Percentiles rank a stretch among this genome's conserved stretches.
Evolutionary conservation across 2,329 filamentous ascomycete genomes (phyloP).

Genomic region (Penicillium sp.): DNA sequence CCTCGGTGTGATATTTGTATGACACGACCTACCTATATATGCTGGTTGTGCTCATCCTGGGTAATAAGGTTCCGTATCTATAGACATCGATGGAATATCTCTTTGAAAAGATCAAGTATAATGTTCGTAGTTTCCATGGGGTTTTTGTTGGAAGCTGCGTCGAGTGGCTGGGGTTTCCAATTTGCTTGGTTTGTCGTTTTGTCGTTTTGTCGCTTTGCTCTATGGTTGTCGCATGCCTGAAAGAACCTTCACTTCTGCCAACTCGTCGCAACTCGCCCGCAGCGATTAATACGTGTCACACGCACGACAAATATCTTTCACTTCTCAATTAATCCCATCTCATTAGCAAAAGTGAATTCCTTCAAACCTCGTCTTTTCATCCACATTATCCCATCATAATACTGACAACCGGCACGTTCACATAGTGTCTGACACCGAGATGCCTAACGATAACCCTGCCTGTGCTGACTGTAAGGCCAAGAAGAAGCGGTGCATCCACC

Average conservation of each 20-base stretch:
- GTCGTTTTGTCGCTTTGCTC: neutral
- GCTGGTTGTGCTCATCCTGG: neutral
- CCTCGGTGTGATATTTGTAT: neutral
- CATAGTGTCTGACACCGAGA: slow-evolving; percentile 3
- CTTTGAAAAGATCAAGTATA: too few relatives aligned
- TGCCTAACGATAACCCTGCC: slow-evolving; percentile 1
- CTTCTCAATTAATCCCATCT: neutral
- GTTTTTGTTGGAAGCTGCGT: neutral
- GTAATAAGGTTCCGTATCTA: neutral
- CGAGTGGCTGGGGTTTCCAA: neutral
- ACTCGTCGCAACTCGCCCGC: neutral
- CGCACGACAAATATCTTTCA: neutral
- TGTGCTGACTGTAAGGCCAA: slow-evolving; percentile 24
- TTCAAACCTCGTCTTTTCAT: too few relatives aligned
- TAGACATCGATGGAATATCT: too few relatives aligned
- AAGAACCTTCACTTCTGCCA: neutral
- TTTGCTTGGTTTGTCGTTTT: neutral
- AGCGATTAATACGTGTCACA: neutral
- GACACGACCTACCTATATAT: neutral
- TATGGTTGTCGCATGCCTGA: neutral
- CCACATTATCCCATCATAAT: neutral
- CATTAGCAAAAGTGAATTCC: neutral
- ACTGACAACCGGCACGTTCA: neutral
- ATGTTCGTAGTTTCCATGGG: neutral
- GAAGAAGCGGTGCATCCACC: slow-evolving; percentile 30